phyloP scores from a whole-genome alignment of 2,329 filamentous ascomycete species.

The Aureobasidium sp. region DNA sequence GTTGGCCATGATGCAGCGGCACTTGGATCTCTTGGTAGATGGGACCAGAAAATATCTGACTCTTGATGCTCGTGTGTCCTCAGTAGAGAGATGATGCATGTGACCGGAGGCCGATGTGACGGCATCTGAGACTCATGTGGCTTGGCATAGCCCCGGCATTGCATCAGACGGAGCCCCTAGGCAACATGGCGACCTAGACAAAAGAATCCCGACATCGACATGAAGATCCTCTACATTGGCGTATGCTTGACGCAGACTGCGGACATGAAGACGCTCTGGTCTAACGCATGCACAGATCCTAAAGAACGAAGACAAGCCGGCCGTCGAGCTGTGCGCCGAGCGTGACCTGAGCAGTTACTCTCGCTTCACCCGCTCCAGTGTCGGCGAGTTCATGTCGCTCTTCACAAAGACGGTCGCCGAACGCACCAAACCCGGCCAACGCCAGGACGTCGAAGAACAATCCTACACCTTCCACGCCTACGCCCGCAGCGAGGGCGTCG shows the following conservation, averaged over 20 bases:
- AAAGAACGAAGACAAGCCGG: constrained; percentile 69
- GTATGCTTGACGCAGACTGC: constrained; percentile 45
- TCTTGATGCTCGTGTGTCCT: too few relatives aligned
- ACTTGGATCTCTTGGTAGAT: too few relatives aligned
- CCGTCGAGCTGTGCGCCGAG: constrained; percentile 68
- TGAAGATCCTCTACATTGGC: constrained; percentile 86
- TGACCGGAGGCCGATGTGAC: background rate
- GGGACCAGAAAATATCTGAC: too few relatives aligned
- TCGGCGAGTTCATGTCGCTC: constrained; percentile 69
- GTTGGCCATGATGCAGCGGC: too few relatives aligned
- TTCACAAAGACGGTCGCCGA: constrained; percentile 85
- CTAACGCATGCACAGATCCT: constrained; percentile 55
- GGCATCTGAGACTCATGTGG: background rate
- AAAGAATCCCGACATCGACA: constrained; percentile 31
- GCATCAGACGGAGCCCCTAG: background rate
- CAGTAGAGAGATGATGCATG: too few relatives aligned
- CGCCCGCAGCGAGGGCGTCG: constrained; percentile 40
- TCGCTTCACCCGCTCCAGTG: constrained; percentile 66
- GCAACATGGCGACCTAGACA: background rate
- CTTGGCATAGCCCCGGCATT: background rate
- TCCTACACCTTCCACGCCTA: constrained; percentile 56
- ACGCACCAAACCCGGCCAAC: constrained; percentile 69
- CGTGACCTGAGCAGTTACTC: constrained; percentile 73
- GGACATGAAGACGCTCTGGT: constrained; percentile 16
- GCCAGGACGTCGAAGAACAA: constrained; percentile 80